Conservation (phyloP, 2,329 filamentous ascomycete genomes). For the Botrytis porri region DNA sequence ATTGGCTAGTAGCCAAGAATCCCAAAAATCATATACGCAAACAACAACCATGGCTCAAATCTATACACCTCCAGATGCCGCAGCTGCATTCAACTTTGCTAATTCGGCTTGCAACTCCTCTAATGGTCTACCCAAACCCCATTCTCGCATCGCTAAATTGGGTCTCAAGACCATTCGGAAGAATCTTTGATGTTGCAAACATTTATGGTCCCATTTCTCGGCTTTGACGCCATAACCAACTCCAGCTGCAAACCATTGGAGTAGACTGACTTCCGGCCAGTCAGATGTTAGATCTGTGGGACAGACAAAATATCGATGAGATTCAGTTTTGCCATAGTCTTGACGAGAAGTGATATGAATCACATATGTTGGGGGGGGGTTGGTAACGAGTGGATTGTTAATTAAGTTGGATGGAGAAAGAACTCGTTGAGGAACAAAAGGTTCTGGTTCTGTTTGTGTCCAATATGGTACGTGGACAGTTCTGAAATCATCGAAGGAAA, state of each 20-base stretch:
- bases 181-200: constrained; percentile 28
- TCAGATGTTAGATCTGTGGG: constrained; percentile 28
- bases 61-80: not conserved
- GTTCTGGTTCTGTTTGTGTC: constrained; percentile 3
- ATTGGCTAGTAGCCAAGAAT: not conserved
- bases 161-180: constrained; percentile 33
- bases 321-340: constrained; percentile 32
- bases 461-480: not conserved
- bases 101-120: constrained; percentile 11
- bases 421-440: constrained; percentile 21
- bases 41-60: not conserved
- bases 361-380: constrained; percentile 27
- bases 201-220: constrained; percentile 36
- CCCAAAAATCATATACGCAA: not conserved
- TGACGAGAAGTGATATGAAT: constrained; percentile 32
- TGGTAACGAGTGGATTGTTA: constrained; percentile 29
- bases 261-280: constrained; percentile 30
- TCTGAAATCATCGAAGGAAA: constrained; percentile 12
- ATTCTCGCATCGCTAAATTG: constrained; percentile 28
- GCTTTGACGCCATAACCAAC: constrained; percentile 30
- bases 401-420: constrained; percentile 27
- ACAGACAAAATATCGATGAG: constrained; percentile 34
- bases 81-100: not conserved
- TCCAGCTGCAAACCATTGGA: constrained; percentile 34
- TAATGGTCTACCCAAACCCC: constrained; percentile 11